Base-by-base conservation (phyloP, 768 basidiomycete genomes). In the Boletus rubroflammeus region DNA sequence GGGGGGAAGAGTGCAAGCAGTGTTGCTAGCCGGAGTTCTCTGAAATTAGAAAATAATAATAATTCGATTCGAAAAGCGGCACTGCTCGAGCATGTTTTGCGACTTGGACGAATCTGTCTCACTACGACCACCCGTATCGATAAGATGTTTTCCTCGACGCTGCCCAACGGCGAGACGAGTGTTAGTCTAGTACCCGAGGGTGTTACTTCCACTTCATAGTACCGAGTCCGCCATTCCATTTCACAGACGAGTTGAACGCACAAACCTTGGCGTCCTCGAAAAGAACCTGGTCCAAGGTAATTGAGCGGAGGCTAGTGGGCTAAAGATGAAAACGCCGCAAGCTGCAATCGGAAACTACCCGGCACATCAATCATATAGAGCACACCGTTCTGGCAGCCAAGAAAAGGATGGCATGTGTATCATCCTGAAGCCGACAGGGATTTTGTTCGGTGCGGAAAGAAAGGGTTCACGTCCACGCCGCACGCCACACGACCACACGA, bases 11-110 rank as follows among this genome's bases (percentile, higher is more conserved):
- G 55, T 56, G 48, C 54, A 68, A 70, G 63, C 59, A 64, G 60
- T 56, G 50, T 66, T 60, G 39, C 49, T 60, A 68, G 60, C 63
- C 62, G 59, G 64, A 58, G 57, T 69, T 65, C 55, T 58, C 54
- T 67, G 58, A 62, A 67, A 68, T 63, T 62, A 51, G 41, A 60
- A 63, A 63, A 57, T n/a, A 58, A 61, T 60, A 68, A 67, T 61
- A 69, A 65, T 69, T 67, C 67, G 53, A 53, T 55, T 69, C 59
- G 57, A 62, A 69, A 67, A 58, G 55, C 50, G 34, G 54, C 45
- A 39, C 56, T 54, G 39, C 48, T 40, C 46, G 25, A 26, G 47
- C 60, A 43, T 21, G 58, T 50, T 26, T 44, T 40, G 41, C 53
- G 26, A 49, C 62, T 52, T 28, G 51, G 36, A 57, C 48, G 57